These are phyloP conservation scores for Teratosphaeria nubilosa DNA, from an alignment of 2,329 filamentous ascomycete species.

Conservation along the genomic window DNA sequence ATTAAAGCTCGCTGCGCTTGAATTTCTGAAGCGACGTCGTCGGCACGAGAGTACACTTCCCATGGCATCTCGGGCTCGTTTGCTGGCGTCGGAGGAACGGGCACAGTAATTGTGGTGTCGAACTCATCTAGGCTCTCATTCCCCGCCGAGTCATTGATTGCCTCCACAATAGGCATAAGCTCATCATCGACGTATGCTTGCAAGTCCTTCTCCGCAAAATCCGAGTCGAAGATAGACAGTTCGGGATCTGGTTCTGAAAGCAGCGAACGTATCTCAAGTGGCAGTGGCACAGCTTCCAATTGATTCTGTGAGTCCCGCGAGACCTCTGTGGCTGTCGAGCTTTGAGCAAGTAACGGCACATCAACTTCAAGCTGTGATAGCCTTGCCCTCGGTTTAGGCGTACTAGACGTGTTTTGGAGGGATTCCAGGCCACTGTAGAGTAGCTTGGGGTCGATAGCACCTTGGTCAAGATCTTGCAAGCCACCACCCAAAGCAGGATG, in stretches of 20 bases:
- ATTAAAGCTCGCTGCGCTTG: slow-evolving; percentile 26
- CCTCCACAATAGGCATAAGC: slow-evolving; percentile 27
- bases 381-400: slow-evolving; percentile 23
- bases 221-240: slow-evolving; percentile 6
- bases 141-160: slow-evolving; percentile 27
- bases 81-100: slow-evolving; percentile 38
- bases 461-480: background rate
- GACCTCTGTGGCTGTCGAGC: background rate
- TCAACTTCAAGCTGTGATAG: slow-evolving; percentile 34
- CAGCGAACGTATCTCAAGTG: slow-evolving; percentile 17
- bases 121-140: slow-evolving; percentile 37
- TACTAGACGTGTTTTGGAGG: slow-evolving; percentile 12
- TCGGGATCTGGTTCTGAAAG: slow-evolving; percentile 12
- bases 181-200: slow-evolving; percentile 26
- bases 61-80: slow-evolving; percentile 37
- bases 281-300: background rate
- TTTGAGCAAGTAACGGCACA: slow-evolving; percentile 33
- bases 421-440: background rate
- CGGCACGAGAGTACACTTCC: slow-evolving; percentile 25
- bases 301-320: background rate
- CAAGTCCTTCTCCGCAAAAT: slow-evolving; percentile 20
- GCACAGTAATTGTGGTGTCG: slow-evolving; percentile 39
- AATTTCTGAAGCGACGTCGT: slow-evolving; percentile 9
- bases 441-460: background rate
- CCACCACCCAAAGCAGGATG: background rate